Base-by-base conservation (phyloP, 192 early-diverging fungal species). In the Coemansia sp. region DNA sequence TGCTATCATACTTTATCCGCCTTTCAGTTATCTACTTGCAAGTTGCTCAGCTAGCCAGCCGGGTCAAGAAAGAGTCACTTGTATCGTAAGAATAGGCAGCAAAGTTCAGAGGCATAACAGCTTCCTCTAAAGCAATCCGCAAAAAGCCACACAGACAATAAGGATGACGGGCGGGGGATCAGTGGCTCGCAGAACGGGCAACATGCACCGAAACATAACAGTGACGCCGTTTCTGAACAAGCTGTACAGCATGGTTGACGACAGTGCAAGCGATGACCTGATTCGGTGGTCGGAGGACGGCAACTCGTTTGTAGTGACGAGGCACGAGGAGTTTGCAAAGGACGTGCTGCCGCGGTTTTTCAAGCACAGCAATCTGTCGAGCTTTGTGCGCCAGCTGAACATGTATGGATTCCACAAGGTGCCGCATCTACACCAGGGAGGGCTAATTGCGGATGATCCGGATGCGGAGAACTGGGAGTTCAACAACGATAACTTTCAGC, bases 321-420 rank as follows among this genome's bases (percentile, higher is more conserved):
- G 71, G 38, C 90, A 87, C 59, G 88, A 90, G 27, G 91, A 91
- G 17, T 93, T 96, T 83, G 87, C 90, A 13, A 86, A 88, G 47
- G 81, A 87, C 45, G 89, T 96, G 19, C 75, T 96, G 34, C 93
- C 94, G 22, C 82, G 80, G 17, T 91, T 89, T 63, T 96, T 94
- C 71, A 96, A 96, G 74, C 94, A 96, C 83, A 89, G 87, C 75
- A 95, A 94, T 38, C 94, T 94, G 70, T 83, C 91, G 20, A 88
- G 86, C 28, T 96, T 95, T 85, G 93, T 95, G 1, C 87, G 93
- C 25, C 94, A 96, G 66, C 82, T 95, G 11, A 96, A 96, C 68
- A 89, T 95, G 90, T 96, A 99, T 66, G 97, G 92, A 14, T 99
- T 99, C 64, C 94, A 95, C 77, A 98, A 98, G 59, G 86, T 97